Percentiles rank a stretch among this genome's conserved stretches.
phyloP scores from a whole-genome alignment of 2,329 filamentous ascomycete species.

The Capronia coronata region DNA sequence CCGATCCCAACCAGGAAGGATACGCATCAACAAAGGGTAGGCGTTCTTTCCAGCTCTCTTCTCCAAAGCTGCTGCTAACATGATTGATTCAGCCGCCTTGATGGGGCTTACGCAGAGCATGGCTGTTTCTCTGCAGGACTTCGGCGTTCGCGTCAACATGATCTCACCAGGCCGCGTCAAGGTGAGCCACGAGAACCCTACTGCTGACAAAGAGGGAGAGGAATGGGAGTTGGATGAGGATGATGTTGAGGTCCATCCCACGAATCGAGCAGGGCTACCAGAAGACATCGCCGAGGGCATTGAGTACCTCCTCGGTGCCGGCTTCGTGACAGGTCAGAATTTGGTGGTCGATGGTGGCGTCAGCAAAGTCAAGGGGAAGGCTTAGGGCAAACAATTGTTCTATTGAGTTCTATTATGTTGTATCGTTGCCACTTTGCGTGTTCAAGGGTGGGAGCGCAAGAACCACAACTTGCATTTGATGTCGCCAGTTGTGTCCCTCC shows the following conservation, averaged over 20 bases:
- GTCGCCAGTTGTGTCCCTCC: neutral
- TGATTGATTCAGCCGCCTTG: constrained; percentile 28
- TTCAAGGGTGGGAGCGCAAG: too few relatives aligned
- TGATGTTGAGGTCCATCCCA: constrained; percentile 40
- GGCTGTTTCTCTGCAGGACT: constrained; percentile 33
- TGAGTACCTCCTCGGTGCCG: constrained; percentile 31
- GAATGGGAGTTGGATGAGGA: constrained; percentile 38
- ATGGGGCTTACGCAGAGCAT: constrained; percentile 36
- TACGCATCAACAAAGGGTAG: constrained; percentile 40
- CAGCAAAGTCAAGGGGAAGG: constrained; percentile 25
- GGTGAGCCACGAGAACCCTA: constrained; percentile 43
- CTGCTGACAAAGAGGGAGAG: constrained; percentile 39
- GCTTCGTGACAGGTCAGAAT: constrained; percentile 29
- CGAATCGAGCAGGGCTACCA: constrained; percentile 42
- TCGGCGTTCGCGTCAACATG: constrained; percentile 37
- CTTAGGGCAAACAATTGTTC: too few relatives aligned
- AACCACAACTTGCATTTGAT: too few relatives aligned
- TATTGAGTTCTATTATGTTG: too few relatives aligned
- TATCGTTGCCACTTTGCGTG: too few relatives aligned
- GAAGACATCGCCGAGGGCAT: constrained; percentile 43
- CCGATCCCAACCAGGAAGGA: constrained; percentile 45
- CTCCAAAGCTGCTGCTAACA: neutral
- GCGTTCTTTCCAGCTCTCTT: neutral
- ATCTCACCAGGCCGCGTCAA: constrained; percentile 44
- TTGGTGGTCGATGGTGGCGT: constrained; percentile 28